Percentiles rank a stretch among this genome's conserved stretches.
phyloP scores from a whole-genome alignment of 2,329 filamentous ascomycete genomes.

The Simplicillium sp. region DNA sequence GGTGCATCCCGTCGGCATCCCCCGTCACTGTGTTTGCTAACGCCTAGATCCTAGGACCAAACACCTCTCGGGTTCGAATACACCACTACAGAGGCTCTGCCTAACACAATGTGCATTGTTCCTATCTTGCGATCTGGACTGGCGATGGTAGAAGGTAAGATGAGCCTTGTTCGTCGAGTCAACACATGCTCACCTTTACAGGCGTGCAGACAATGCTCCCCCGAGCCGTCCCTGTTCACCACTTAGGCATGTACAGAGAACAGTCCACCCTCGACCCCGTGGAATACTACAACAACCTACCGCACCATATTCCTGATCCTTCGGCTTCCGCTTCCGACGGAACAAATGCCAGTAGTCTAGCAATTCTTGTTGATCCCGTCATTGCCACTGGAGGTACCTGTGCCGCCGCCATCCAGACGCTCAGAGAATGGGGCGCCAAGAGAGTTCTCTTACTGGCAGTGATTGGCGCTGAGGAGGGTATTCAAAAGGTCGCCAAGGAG shows the following conservation, averaged over 20 bases:
- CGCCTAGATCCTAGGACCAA: conserved; percentile 43
- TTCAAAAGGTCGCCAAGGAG: conserved; percentile 60
- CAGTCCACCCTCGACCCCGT: conserved; percentile 79
- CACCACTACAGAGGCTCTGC: conserved; percentile 52
- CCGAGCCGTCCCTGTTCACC: conserved; percentile 70
- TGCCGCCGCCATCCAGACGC: conserved; percentile 77
- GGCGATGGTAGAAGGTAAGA: conserved; percentile 74
- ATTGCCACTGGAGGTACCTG: conserved; percentile 91
- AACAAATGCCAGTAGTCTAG: conserved; percentile 42
- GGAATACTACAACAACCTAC: conserved; percentile 97
- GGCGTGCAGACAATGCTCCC: conserved; percentile 79
- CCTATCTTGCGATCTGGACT: conserved; percentile 90
- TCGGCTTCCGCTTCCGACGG: conserved; percentile 20
- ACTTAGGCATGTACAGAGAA: conserved; percentile 91
- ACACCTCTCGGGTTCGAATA: conserved; percentile 75
- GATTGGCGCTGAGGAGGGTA: conserved; percentile 62
- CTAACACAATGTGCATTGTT: conserved; percentile 66
- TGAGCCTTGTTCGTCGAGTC: conserved; percentile 1
- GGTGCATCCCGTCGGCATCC: conserved; percentile 40
- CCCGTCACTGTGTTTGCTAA: conserved; percentile 2
- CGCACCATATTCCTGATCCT: conserved; percentile 48
- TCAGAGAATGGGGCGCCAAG: conserved; percentile 86
- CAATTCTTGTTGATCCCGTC: conserved; percentile 82
- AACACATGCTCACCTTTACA: conserved; percentile 18
- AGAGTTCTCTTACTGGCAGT: conserved; percentile 69